phyloP scores from a whole-genome alignment of 1,284 basidiomycete species.

The Irpex sp. region DNA sequence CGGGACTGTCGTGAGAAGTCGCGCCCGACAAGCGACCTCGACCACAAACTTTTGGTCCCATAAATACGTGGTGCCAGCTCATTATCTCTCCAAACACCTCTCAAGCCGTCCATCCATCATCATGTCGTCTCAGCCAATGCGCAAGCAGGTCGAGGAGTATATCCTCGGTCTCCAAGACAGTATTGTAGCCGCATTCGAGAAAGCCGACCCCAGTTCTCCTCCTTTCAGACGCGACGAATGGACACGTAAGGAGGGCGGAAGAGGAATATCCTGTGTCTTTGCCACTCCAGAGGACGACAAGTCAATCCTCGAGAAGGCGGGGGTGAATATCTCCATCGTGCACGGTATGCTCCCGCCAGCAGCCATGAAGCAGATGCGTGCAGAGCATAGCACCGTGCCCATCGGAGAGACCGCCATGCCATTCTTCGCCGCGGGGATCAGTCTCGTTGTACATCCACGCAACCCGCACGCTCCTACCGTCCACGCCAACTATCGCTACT shows the following conservation, averaged over 20 bases:
- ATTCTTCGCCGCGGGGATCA: conserved; percentile 92
- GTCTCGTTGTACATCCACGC: conserved; percentile 88
- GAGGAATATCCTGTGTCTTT: conserved; percentile 87
- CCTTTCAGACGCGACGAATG: conserved; percentile 86
- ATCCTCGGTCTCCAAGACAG: conserved; percentile 76
- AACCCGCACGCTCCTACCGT: conserved; percentile 92
- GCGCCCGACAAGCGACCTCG: not conserved
- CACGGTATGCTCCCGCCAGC: conserved; percentile 84
- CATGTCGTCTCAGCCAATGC: conserved; percentile 51
- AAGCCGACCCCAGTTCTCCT: conserved; percentile 67
- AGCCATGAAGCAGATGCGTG: conserved; percentile 93
- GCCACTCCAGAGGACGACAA: conserved; percentile 43
- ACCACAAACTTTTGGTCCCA: not conserved
- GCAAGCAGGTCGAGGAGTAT: conserved; percentile 76
- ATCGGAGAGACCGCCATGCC: conserved; percentile 70
- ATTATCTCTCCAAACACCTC: not conserved
- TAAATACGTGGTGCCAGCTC: not conserved
- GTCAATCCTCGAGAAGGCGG: conserved; percentile 89
- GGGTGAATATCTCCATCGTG: conserved; percentile 93
- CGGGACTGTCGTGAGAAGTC: conserved; percentile 4
- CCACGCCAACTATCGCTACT: conserved; percentile 97
- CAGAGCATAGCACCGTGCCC: conserved; percentile 79
- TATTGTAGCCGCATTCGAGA: conserved; percentile 79
- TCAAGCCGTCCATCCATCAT: not conserved
- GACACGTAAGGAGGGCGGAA: conserved; percentile 80